Conservation (phyloP, 2,329 filamentous ascomycete species). For the Acarospora socialis region DNA sequence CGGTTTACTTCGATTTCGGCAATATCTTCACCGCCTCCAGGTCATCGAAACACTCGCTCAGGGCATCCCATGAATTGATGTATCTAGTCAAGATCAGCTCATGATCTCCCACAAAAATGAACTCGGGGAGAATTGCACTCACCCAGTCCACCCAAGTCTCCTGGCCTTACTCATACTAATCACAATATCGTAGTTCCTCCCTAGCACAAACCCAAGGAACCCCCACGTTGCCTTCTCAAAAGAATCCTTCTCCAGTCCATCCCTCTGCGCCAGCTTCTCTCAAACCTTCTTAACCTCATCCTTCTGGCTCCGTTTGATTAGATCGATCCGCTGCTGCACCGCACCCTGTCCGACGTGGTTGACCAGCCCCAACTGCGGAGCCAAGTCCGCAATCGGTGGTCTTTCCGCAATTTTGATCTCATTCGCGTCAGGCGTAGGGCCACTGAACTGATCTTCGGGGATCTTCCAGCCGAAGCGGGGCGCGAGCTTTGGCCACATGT, state of each 20-base stretch:
- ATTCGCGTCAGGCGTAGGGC: constrained; percentile 9
- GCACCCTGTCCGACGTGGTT: constrained; percentile 15
- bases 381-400: constrained; percentile 16
- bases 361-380: constrained; percentile 16
- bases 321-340: constrained; percentile 25
- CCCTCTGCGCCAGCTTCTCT: constrained; percentile 21
- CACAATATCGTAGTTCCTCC: constrained; percentile 25
- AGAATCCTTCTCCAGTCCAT: constrained; percentile 24
- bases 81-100: no score
- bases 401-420: constrained; percentile 12
- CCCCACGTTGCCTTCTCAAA: constrained; percentile 33
- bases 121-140: constrained; percentile 8
- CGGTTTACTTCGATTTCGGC: constrained; percentile 19
- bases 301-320: constrained; percentile 28
- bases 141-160: constrained; percentile 30
- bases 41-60: constrained; percentile 27
- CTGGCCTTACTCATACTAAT: constrained; percentile 34
- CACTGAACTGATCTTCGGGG: constrained; percentile 18
- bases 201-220: constrained; percentile 30
- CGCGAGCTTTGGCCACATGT: constrained; percentile 29
- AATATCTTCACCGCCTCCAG: constrained; percentile 16
- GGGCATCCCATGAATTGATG: constrained; percentile 24
- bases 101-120: no score
- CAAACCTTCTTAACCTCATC: constrained; percentile 26
- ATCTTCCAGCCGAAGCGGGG: constrained; percentile 22